Conservation (phyloP, 768 basidiomycete species). For the Leccinum pellstonianum region DNA sequence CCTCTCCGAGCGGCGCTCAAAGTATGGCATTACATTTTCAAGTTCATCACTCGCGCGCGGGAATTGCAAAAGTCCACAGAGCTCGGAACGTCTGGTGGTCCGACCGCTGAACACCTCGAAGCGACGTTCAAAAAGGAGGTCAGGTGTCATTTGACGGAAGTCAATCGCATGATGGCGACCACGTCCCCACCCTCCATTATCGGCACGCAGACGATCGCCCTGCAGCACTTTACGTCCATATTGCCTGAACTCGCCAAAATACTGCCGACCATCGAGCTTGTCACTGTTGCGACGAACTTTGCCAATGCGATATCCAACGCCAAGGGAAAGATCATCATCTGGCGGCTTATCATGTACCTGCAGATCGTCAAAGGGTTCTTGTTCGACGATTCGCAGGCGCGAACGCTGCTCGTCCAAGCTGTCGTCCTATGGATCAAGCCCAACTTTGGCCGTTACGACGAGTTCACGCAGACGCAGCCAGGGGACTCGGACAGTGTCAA, state of each 20-base stretch:
- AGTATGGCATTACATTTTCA: constrained; percentile 97
- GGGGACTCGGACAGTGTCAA: constrained; percentile 65
- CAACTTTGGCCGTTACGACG: constrained; percentile 90
- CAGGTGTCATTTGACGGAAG: constrained; percentile 68
- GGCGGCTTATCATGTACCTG: constrained; percentile 92
- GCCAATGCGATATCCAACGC: constrained; percentile 74
- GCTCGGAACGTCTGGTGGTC: constrained; percentile 72
- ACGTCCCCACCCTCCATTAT: constrained; percentile 82
- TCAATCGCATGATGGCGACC: constrained; percentile 87
- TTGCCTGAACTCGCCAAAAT: constrained; percentile 84
- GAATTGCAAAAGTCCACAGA: constrained; percentile 85
- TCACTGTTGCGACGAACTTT: constrained; percentile 83
- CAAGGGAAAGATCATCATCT: constrained; percentile 87
- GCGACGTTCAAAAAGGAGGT: constrained; percentile 82
- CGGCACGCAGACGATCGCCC: constrained; percentile 91
- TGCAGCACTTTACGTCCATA: constrained; percentile 91
- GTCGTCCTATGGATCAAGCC: constrained; percentile 95
- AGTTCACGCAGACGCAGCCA: constrained; percentile 60
- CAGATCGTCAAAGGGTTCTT: constrained; percentile 88
- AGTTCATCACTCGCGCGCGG: constrained; percentile 87
- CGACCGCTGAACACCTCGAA: constrained; percentile 85
- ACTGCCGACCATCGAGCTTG: constrained; percentile 78
- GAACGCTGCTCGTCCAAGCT: constrained; percentile 78
- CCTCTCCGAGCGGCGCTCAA: constrained; percentile 86
- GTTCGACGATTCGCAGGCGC: constrained; percentile 79